phyloP scores from a whole-genome alignment of 2,329 filamentous ascomycete species.

The Alternaria triticimaculans region DNA sequence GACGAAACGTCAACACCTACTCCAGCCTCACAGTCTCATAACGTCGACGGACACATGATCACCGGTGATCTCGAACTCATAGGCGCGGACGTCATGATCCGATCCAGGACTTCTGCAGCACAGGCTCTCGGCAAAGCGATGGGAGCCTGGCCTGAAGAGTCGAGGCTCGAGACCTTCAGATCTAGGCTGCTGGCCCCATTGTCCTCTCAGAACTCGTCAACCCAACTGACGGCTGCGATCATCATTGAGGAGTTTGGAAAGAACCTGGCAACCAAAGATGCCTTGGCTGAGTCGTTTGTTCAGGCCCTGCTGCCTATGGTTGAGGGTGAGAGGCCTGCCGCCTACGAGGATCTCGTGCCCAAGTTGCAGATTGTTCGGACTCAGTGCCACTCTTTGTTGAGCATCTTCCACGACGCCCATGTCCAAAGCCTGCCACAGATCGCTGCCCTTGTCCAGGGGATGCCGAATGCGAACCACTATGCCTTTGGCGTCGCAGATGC shows the following conservation, averaged over 20 bases:
- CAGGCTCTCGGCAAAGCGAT: conserved; percentile 86
- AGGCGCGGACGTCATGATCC: conserved; percentile 83
- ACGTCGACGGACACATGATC: conserved; percentile 98
- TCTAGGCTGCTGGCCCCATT: conserved; percentile 70
- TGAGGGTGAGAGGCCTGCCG: conserved; percentile 78
- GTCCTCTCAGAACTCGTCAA: conserved; percentile 77
- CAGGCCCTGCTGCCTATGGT: conserved; percentile 74
- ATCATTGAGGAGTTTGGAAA: conserved; percentile 89
- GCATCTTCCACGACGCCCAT: conserved; percentile 79
- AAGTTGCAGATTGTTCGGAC: conserved; percentile 88
- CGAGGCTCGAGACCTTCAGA: conserved; percentile 68
- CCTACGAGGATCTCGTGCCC: conserved; percentile 89
- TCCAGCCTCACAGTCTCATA: conserved; percentile 71
- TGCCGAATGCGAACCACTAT: conserved; percentile 86
- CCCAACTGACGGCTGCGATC: conserved; percentile 82
- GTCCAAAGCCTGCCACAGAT: conserved; percentile 73
- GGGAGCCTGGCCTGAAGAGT: conserved; percentile 71
- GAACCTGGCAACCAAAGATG: conserved; percentile 50
- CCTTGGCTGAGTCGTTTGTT: conserved; percentile 66
- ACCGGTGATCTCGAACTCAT: conserved; percentile 95
- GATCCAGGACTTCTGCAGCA: conserved; percentile 87
- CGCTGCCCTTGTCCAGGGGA: conserved; percentile 91
- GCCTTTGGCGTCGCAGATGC: conserved; percentile 89
- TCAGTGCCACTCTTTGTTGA: conserved; percentile 88
- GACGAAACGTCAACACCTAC: conserved; percentile 61